Percentiles rank a stretch among this genome's conserved stretches.
Evolutionary conservation across 371 early-diverging fungal genomes (phyloP).

Genomic region (Nematocida minor): DNA sequence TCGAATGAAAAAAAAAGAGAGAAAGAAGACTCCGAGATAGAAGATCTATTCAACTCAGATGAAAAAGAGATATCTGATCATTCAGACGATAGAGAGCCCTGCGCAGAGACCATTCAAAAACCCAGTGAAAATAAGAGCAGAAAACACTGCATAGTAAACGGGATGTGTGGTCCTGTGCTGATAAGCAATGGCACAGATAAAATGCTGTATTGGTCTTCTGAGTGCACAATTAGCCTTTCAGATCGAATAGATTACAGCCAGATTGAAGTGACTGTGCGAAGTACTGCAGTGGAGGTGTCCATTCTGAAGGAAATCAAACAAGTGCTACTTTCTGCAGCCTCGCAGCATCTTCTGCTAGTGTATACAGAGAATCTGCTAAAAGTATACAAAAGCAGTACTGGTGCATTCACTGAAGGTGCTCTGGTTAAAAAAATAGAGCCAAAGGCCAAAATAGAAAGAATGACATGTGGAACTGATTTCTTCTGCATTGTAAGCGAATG

Average conservation of each 20-base stretch:
- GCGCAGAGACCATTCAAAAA: no score
- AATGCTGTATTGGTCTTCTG: constrained; percentile 19
- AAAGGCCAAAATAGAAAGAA: neutral
- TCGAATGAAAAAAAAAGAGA: neutral
- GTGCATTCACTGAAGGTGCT: neutral
- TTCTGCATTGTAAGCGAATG: constrained; percentile 6
- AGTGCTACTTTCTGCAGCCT: neutral
- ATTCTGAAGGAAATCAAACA: neutral
- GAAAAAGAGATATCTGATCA: neutral
- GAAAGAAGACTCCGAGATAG: neutral
- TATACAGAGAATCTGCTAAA: neutral
- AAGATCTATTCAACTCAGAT: neutral
- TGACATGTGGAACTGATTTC: constrained; percentile 20
- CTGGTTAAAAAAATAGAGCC: neutral
- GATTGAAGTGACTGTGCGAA: constrained; percentile 16
- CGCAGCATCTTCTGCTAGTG: neutral
- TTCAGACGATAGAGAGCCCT: neutral
- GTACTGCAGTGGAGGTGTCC: neutral
- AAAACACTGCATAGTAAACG: constrained; percentile 9
- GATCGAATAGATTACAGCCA: neutral
- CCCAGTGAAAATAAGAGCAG: neutral
- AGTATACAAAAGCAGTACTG: neutral
- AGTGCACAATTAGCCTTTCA: constrained; percentile 11
- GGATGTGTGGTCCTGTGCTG: constrained; percentile 4
- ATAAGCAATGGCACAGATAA: neutral